A percentile compares a stretch with the other conserved stretches of the same genome.
These are phyloP conservation scores for Dictyostelium citrinum DNA, from an alignment of 78 protist species.

Conservation along the genomic window DNA sequence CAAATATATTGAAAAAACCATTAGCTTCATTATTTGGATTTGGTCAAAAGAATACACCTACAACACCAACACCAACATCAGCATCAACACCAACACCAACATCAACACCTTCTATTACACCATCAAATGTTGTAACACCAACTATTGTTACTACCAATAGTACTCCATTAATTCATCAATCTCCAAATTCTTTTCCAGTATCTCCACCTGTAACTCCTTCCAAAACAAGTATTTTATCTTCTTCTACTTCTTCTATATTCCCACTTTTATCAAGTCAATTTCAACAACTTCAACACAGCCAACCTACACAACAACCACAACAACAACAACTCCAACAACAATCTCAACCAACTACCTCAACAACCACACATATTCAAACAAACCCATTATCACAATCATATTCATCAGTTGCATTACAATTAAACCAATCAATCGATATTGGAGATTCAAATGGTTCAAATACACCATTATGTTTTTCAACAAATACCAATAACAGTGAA, in stretches of 20 bases:
- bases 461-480: background rate
- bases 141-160: background rate
- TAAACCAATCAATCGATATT: background rate
- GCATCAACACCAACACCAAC: background rate
- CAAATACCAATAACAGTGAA: background rate
- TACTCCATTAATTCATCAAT: background rate
- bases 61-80: background rate
- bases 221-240: background rate
- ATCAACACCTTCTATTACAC: background rate
- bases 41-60: constrained; percentile 12
- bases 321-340: background rate
- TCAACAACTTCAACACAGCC: background rate
- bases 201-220: constrained; percentile 8
- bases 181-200: background rate
- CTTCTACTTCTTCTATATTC: background rate
- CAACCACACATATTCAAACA: background rate
- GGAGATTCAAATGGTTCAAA: background rate
- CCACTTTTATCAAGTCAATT: constrained; percentile 6
- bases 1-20: constrained; percentile 10
- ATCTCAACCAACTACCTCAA: background rate
- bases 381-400: constrained; percentile 49
- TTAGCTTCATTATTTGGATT: constrained; percentile 64
- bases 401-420: constrained; percentile 53
- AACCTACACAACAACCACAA: background rate
- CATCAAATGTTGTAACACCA: background rate